Evolutionary conservation across 257 asterid genomes (phyloP).

Genomic region (Plantago elongata): DNA sequence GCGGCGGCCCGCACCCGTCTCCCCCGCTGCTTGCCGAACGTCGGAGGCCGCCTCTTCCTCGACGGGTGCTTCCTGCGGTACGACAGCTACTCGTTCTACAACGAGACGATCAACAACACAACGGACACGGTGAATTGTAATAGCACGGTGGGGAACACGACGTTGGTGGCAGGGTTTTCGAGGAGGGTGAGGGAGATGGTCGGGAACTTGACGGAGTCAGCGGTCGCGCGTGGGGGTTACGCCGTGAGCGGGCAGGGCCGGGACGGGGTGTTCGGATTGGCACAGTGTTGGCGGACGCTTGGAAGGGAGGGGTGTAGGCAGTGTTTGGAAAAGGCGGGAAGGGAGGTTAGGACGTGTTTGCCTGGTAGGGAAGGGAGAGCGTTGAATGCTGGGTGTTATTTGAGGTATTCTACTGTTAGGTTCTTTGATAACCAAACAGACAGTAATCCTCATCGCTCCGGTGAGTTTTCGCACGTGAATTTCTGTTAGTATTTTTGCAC

Average conservation of each 20-base stretch:
- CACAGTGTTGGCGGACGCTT: conserved; percentile 82
- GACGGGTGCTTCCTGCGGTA: conserved; percentile 90
- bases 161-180: conserved; percentile 29
- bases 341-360: conserved; percentile 41
- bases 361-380: conserved; percentile 82
- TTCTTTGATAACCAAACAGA: conserved; percentile 42
- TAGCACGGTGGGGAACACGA: conserved; percentile 25
- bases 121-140: conserved; percentile 51
- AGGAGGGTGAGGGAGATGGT: conserved; percentile 38
- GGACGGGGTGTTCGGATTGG: conserved; percentile 71
- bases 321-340: conserved; percentile 70
- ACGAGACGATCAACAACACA: conserved; percentile 42
- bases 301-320: conserved; percentile 50
- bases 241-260: conserved; percentile 37
- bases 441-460: conserved; percentile 20
- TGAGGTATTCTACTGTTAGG: conserved; percentile 69
- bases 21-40: conserved; percentile 65
- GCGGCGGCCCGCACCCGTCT: conserved; percentile 71
- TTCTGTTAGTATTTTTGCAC: too few relatives aligned
- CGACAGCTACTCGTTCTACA: conserved; percentile 47
- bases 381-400: conserved; percentile 72
- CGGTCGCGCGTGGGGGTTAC: conserved; percentile 35
- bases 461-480: conserved; percentile 27
- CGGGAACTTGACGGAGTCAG: conserved; percentile 40
- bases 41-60: conserved; percentile 57